Base-by-base conservation (phyloP, 345 rosid species). In the Eucalyptus fibrosa region DNA sequence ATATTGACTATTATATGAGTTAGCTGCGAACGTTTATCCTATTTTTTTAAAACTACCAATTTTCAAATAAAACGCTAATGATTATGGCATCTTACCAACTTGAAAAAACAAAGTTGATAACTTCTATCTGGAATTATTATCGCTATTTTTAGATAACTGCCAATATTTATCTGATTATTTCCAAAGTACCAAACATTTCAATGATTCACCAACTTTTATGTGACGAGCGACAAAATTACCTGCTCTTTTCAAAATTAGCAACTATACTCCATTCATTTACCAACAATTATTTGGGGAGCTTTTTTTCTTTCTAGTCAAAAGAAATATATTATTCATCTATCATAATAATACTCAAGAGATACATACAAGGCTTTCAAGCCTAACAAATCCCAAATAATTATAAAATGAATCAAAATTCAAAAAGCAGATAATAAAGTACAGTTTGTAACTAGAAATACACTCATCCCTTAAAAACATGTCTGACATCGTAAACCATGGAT, bases 401-500 rank as follows among this genome's bases (percentile, higher is more conserved):
- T 53, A 53, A 53, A 19, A 53, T 1, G 0, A 53, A 53, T 53
- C 59, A 19, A 53, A 53, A 53, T 5, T 0, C 59, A 53, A 53
- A 53, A 53, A 53, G 26, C 26, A 53, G 0, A 53, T 53, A 53
- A 53, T 0, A 53, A 53, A 53, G 59, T 0, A 53, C 0, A 8
- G 0, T 53, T 53, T 19, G 59, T 53, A 53, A 19, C 5, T 19
- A 53, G 1, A 53, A 53, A 19, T 53, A 53, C 59, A 8, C 11
- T 3, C 11, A 8, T 53, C 11, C 26, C 59, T 53, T 53, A 8
- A 53, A 53, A 53, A 8, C 1, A 53, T 1, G 59, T 0, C 0
- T 19, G 5, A 51, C 55, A 51, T 0, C 4, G 0, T 18, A 51
- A 51, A 51, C 0, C 0, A 51, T 18, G 4, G 9, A 18, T 0